Conservation (phyloP, 352 stramenopile genomes). For the Blastocystis sp. region DNA sequence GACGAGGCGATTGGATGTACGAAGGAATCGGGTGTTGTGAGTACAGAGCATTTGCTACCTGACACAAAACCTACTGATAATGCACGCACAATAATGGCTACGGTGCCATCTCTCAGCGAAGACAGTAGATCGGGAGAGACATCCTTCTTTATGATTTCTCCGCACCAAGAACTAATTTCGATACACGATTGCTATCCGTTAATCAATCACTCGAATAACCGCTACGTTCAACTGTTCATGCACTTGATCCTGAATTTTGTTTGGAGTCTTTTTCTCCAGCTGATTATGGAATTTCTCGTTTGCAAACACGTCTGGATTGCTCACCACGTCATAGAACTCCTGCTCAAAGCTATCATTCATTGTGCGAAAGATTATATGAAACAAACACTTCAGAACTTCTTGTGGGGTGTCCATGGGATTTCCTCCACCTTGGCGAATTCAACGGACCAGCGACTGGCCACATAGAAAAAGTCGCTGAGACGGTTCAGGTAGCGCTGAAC, state of each 20-base stretch:
- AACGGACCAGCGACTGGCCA: constrained; percentile 65
- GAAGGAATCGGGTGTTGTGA: not conserved
- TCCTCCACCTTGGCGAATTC: constrained; percentile 47
- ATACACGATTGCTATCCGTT: constrained; percentile 9
- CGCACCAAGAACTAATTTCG: constrained; percentile 41
- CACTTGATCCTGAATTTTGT: not conserved
- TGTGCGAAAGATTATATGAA: not conserved
- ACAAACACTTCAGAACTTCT: constrained; percentile 38
- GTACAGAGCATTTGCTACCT: not conserved
- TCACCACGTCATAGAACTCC: constrained; percentile 14
- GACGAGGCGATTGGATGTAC: not conserved
- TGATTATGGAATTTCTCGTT: not conserved
- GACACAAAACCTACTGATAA: constrained; percentile 24
- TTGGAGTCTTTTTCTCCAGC: not conserved
- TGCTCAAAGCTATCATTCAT: not conserved
- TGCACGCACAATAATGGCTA: not conserved
- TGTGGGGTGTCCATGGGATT: constrained; percentile 56
- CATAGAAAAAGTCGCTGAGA: constrained; percentile 78
- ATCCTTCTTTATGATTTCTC: not conserved
- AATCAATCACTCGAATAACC: not conserved
- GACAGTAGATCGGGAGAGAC: constrained; percentile 16
- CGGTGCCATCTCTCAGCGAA: constrained; percentile 37
- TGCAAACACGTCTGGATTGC: not conserved
- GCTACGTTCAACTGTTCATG: constrained; percentile 27
- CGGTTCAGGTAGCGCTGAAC: constrained; percentile 77